Evolutionary conservation across 2,329 filamentous ascomycete genomes (phyloP).

Genomic region (Botrytis cinerea): DNA sequence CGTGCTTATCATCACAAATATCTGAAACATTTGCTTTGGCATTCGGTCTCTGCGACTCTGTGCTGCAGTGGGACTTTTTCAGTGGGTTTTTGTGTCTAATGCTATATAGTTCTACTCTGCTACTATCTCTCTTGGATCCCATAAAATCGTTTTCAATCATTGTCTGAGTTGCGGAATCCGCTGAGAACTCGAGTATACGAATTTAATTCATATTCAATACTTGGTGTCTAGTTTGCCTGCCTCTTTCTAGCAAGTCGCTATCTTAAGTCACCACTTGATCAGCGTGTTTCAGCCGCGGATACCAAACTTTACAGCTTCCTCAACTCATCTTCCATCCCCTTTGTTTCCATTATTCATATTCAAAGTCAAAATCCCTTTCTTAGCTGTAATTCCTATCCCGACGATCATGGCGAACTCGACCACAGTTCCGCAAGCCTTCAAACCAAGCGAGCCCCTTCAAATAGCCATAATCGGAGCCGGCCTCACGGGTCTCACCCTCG

Average conservation of each 20-base stretch:
- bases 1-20: no score
- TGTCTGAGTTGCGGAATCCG: not conserved
- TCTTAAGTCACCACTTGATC: not conserved
- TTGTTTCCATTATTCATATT: not conserved
- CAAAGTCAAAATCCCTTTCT: no score
- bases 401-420: not conserved
- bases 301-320: not conserved
- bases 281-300: not conserved
- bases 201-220: not conserved
- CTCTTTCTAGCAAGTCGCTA: not conserved
- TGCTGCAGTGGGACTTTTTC: not conserved
- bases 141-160: not conserved
- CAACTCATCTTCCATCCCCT: no score
- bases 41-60: not conserved
- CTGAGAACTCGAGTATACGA: not conserved
- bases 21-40: not conserved
- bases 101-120: not conserved
- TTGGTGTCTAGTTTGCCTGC: not conserved
- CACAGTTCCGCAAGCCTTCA: rapidly evolving
- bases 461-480: constrained; percentile 11
- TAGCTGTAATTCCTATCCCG: rapidly evolving
- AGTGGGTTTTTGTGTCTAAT: not conserved
- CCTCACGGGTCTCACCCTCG: not conserved
- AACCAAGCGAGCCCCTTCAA: not conserved
- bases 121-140: not conserved